Evolutionary conservation across 805 yeast genomes (phyloP).

Genomic region (Priceomyces haplophilus): DNA sequence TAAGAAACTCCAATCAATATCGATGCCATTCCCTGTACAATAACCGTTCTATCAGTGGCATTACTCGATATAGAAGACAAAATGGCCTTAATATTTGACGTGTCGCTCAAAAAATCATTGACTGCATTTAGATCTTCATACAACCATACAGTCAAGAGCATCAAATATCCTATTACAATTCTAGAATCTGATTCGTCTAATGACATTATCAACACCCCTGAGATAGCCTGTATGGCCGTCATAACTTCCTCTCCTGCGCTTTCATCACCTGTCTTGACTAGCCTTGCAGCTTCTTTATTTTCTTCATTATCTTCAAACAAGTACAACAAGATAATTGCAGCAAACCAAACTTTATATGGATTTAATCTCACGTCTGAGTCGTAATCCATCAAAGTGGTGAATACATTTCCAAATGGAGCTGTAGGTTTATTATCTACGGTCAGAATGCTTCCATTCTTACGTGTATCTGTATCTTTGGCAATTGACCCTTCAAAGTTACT

Average conservation of each 20-base stretch:
- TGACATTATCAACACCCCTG: slow-evolving; percentile 68
- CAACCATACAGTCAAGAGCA: slow-evolving; percentile 71
- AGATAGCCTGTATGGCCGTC: slow-evolving; percentile 67
- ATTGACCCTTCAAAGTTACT: not conserved
- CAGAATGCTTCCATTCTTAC: not conserved
- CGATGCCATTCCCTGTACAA: slow-evolving; percentile 72
- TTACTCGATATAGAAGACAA: slow-evolving; percentile 55
- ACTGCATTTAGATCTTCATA: slow-evolving; percentile 76
- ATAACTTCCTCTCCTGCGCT: slow-evolving; percentile 67
- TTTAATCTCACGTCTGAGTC: slow-evolving; percentile 63
- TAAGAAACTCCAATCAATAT: slow-evolving; percentile 72
- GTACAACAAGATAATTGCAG: slow-evolving; percentile 61
- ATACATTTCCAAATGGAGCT: slow-evolving; percentile 55
- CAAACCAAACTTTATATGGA: slow-evolving; percentile 87
- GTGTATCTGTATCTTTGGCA: slow-evolving; percentile 2
- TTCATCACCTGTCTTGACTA: slow-evolving; percentile 55
- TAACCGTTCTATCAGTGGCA: slow-evolving; percentile 47
- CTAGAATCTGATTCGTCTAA: slow-evolving; percentile 66
- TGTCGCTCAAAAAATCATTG: slow-evolving; percentile 67
- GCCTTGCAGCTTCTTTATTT: slow-evolving; percentile 45
- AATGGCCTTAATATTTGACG: slow-evolving; percentile 63
- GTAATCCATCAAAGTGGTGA: slow-evolving; percentile 69
- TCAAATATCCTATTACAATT: slow-evolving; percentile 71
- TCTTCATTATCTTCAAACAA: slow-evolving; percentile 56
- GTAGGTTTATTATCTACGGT: slow-evolving; percentile 8